These are phyloP conservation scores for Cucurbita ficifolia DNA, from an alignment of 306 rosid genomes.

Conservation along the genomic window DNA sequence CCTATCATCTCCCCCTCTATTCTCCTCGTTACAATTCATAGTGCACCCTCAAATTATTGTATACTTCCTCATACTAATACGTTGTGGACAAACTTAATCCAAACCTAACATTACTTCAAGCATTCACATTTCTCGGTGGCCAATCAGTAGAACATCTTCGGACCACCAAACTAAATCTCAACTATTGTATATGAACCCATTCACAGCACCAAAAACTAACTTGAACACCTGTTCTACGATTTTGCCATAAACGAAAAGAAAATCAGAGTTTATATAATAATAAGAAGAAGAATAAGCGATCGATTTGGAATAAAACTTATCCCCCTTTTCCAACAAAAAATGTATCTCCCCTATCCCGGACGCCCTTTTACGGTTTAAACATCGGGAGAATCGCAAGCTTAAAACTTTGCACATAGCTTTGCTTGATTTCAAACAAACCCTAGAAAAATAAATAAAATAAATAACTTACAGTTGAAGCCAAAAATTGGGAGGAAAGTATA, in stretches of 20 bases:
- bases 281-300: not conserved
- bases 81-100: slow-evolving; percentile 2
- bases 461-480: slow-evolving; percentile 30
- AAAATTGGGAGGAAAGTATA: slow-evolving; percentile 10
- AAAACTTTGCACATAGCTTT: slow-evolving; percentile 18
- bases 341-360: not conserved
- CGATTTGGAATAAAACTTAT: slow-evolving; percentile 4
- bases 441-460: slow-evolving; percentile 8
- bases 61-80: slow-evolving; percentile 38
- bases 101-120: slow-evolving; percentile 12
- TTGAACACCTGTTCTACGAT: not conserved
- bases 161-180: slow-evolving; percentile 15
- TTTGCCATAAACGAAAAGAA: slow-evolving; percentile 2
- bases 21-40: slow-evolving; percentile 58
- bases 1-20: slow-evolving; percentile 29
- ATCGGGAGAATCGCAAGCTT: slow-evolving; percentile 6
- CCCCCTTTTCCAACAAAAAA: not conserved
- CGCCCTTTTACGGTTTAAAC: not conserved
- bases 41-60: slow-evolving; percentile 57
- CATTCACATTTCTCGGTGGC: not conserved
- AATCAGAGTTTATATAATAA: not conserved
- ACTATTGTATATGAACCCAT: slow-evolving; percentile 25
- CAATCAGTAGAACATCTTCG: slow-evolving; percentile 13
- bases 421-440: slow-evolving; percentile 28
- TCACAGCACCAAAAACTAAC: slow-evolving; percentile 1